Evolutionary conservation across 495 filamentous ascomycete genomes (phyloP), one percentile per base, ranked within the genome.

Genomic region (Podospora didyma): DNA sequence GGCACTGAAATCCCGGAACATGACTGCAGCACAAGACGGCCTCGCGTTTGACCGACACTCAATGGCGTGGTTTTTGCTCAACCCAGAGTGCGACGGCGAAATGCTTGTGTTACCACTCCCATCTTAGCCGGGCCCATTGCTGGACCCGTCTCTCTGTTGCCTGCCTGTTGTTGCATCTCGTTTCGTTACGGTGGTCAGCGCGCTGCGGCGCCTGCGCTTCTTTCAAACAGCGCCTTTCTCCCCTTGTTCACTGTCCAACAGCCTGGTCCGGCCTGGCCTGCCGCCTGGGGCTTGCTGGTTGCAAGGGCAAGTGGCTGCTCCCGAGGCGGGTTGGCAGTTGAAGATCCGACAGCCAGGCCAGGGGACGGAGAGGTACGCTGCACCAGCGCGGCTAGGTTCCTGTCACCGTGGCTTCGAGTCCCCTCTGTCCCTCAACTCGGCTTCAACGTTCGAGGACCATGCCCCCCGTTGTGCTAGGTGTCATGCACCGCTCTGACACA

Each of bases 401-500:
- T 31, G 26, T 31, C 26, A n/a, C 26, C 9, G 26, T 31, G 26
- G 3, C 26, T 9, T 31, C n/a, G 4, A 10, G n/a, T 47, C 10
- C 3, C 45, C n/a, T 14, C 12, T 22, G 10, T 47, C n/a, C 45
- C 45, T 47, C 20, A 42, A 14, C 39, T 42, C 39, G n/a, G 14
- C 45, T 47, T 47, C 45, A 19, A 47, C 10, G n/a, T 47, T 12
- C 16, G 7, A 21, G 41, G 41, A 42, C 39, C 39, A 42, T 42
- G 39, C 39, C 39, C 39, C 39, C 39, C 39, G 39, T 42, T 41
- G 62, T 54, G 50, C 35, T 37, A 54, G 55, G 49, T 49, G 56
- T 56, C 46, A 58, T 61, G 64, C 62, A 54, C 55, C 28, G 39
- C 39, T 42, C 31, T 59, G 42, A 60, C 56, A 59, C 56, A 61